A percentile compares a stretch with the other conserved stretches of the same genome.
phyloP scores from a whole-genome alignment of 805 yeast genomes.

The Barnettozyma sucrosica region DNA sequence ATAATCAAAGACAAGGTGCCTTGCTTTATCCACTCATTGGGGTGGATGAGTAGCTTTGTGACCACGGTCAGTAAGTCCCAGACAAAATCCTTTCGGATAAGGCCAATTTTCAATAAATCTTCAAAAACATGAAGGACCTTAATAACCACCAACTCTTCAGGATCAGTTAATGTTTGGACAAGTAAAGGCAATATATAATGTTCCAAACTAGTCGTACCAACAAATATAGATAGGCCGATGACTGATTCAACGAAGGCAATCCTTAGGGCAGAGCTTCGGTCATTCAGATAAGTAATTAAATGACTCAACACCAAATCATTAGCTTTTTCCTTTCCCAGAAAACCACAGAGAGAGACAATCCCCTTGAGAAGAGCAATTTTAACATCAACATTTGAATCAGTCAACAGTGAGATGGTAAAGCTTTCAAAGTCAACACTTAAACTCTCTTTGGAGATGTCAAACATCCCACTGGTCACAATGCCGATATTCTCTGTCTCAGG shows the following conservation, averaged over 20 bases:
- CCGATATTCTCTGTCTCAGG: constrained; percentile 41
- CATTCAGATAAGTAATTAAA: constrained; percentile 85
- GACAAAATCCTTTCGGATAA: constrained; percentile 43
- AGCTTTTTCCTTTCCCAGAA: constrained; percentile 81
- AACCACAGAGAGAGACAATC: constrained; percentile 71
- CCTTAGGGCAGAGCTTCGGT: constrained; percentile 60
- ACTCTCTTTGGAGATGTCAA: constrained; percentile 36
- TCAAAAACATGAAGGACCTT: constrained; percentile 57
- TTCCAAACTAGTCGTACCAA: constrained; percentile 78
- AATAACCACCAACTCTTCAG: constrained; percentile 75
- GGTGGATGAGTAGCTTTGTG: constrained; percentile 66
- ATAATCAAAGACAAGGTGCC: constrained; percentile 56
- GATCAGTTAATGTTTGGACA: constrained; percentile 76
- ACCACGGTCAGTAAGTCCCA: constrained; percentile 51
- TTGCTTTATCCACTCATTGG: constrained; percentile 81
- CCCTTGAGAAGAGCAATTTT: constrained; percentile 63
- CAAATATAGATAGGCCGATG: constrained; percentile 66
- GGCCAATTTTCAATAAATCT: constrained; percentile 50
- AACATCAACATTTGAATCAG: constrained; percentile 63
- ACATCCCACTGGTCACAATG: constrained; percentile 27
- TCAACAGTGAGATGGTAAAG: constrained; percentile 56
- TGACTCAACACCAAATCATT: constrained; percentile 88
- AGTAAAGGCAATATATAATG: constrained; percentile 83
- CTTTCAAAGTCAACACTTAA: constrained; percentile 56
- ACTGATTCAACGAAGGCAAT: constrained; percentile 67